These are phyloP conservation scores for Colletotrichum gloeosporioides DNA, from an alignment of 2,329 filamentous ascomycete genomes.

Conservation along the genomic window DNA sequence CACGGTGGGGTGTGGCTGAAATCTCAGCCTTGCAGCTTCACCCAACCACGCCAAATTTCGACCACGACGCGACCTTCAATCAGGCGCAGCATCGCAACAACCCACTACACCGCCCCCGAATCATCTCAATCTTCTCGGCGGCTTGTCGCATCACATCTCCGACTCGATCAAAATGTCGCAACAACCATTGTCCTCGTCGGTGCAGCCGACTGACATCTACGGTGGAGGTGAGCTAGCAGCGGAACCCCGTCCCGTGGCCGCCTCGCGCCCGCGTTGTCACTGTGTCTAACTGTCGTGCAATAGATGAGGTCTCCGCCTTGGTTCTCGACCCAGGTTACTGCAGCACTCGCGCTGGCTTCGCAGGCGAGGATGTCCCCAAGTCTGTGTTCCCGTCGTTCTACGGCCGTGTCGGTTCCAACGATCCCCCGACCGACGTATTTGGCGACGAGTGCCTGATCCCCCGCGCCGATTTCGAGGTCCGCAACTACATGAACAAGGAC, in stretches of 20 bases:
- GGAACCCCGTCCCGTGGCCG: not conserved
- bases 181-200: conserved; percentile 60
- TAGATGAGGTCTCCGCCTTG: conserved; percentile 96
- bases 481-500: conserved; percentile 90
- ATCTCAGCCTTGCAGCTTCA: conserved; percentile 22
- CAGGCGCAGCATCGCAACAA: conserved; percentile 14
- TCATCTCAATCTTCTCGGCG: conserved; percentile 2
- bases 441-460: conserved; percentile 91
- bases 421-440: conserved; percentile 68
- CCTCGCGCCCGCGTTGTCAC: not conserved
- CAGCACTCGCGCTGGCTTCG: conserved; percentile 91
- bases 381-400: conserved; percentile 92
- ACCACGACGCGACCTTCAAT: conserved; percentile 11
- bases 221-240: conserved; percentile 57
- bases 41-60: conserved; percentile 18
- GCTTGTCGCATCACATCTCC: not conserved
- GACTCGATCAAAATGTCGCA: conserved; percentile 52
- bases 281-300: not conserved
- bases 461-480: conserved; percentile 77
- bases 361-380: conserved; percentile 96
- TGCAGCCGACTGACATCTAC: conserved; percentile 67
- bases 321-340: conserved; percentile 95
- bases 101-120: not conserved
- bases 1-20: conserved; percentile 20
- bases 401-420: conserved; percentile 61